These are phyloP conservation scores for Calonectria crousiana DNA, from an alignment of 2,329 filamentous ascomycete species.

Conservation along the genomic window DNA sequence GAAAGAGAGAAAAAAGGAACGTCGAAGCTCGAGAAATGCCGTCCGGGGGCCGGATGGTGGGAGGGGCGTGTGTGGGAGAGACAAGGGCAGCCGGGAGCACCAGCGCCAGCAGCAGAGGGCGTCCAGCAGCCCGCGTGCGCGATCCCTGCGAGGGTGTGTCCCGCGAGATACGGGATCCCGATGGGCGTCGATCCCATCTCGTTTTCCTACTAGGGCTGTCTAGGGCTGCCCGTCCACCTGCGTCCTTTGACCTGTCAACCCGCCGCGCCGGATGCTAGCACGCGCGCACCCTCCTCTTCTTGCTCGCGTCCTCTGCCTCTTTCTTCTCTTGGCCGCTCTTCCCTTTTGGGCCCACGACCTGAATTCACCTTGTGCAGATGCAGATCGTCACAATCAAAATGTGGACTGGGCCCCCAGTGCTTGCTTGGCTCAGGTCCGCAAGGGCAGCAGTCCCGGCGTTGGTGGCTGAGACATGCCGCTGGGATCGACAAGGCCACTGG, in stretches of 20 bases:
- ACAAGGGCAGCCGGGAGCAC: not conserved
- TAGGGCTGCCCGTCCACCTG: not conserved
- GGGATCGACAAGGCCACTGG: constrained; percentile 2
- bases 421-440: not conserved
- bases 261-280: constrained; percentile 1
- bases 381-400: not conserved
- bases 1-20: not conserved
- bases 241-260: constrained; percentile 34
- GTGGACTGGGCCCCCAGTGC: too few species aligned
- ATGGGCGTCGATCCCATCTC: constrained; percentile 34
- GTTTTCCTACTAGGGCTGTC: constrained; percentile 26
- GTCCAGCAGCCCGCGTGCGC: not conserved
- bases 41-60: not conserved
- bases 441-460: not conserved
- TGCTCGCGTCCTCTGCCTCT: not conserved
- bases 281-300: too few species aligned
- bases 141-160: not conserved
- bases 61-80: not conserved
- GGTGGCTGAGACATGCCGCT: constrained; percentile 15
- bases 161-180: constrained; percentile 16
- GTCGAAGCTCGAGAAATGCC: not conserved
- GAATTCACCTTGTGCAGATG: not conserved
- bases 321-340: not conserved
- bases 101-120: too few species aligned
- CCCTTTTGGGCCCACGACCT: too few species aligned